Evolutionary conservation across 2,329 filamentous ascomycete genomes (phyloP).

Genomic region (Pestalotiopsis sp.): DNA sequence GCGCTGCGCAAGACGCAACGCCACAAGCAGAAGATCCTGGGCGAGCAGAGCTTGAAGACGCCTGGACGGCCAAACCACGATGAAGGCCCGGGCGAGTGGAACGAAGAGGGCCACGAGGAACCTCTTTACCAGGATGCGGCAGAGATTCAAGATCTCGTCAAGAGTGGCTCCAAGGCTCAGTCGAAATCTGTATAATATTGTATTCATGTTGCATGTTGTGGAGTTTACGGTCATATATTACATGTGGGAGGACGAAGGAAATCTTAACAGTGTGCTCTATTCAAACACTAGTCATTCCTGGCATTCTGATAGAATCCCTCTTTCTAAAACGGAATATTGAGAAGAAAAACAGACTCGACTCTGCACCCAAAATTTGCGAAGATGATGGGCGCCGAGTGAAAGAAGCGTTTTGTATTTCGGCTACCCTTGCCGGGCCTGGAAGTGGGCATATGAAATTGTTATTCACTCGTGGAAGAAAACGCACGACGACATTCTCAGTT

Average conservation of each 20-base stretch:
- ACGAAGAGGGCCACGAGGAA: slow-evolving; percentile 37
- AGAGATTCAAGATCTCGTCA: slow-evolving; percentile 17
- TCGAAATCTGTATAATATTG: slow-evolving; percentile 5
- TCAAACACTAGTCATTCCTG: background rate
- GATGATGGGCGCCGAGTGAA: no score
- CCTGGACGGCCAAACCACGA: slow-evolving; percentile 17
- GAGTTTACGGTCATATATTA: slow-evolving; percentile 1
- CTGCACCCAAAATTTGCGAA: no score
- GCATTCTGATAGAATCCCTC: background rate
- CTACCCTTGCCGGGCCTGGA: no score
- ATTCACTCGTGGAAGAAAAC: no score
- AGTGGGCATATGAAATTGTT: no score
- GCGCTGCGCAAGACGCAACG: slow-evolving; percentile 17
- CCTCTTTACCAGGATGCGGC: slow-evolving; percentile 30
- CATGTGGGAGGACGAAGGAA: background rate
- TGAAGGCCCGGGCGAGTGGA: slow-evolving; percentile 31
- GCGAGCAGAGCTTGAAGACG: slow-evolving; percentile 12
- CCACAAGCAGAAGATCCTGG: slow-evolving; percentile 25
- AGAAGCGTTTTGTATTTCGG: no score
- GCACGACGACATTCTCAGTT: no score
- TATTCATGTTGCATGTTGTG: background rate
- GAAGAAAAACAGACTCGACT: background rate
- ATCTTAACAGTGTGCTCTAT: background rate
- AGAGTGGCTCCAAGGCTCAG: background rate
- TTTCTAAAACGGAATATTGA: background rate